These are phyloP conservation scores for Irpex sp. DNA, from an alignment of 1,284 basidiomycete genomes.

Conservation along the genomic window DNA sequence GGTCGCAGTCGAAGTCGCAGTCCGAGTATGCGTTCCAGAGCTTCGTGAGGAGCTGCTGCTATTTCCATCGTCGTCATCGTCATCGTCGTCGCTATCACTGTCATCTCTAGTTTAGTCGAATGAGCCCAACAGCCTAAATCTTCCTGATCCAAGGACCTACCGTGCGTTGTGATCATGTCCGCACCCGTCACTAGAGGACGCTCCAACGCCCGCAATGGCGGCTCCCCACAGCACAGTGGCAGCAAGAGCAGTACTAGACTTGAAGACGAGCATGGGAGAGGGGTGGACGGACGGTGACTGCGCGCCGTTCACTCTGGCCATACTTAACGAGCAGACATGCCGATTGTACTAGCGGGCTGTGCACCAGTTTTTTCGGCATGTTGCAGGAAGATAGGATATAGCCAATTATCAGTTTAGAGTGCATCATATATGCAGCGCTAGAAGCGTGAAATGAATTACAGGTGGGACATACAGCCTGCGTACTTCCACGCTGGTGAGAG, in stretches of 20 bases:
- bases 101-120: neutral
- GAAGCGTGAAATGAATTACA: neutral
- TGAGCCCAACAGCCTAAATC: neutral
- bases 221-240: neutral
- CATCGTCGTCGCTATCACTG: constrained; percentile 3
- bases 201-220: neutral
- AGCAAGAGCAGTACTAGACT: neutral
- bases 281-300: neutral
- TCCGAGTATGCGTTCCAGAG: neutral
- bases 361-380: neutral
- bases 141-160: neutral
- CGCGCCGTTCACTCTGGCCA: neutral
- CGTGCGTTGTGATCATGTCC: neutral
- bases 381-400: neutral
- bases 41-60: neutral
- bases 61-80: constrained; percentile 1
- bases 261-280: neutral
- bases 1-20: neutral
- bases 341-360: neutral
- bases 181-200: neutral
- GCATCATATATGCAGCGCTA: neutral
- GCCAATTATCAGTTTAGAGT: neutral
- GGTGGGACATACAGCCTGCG: neutral
- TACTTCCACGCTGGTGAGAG: neutral
- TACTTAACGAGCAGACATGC: neutral